phyloP scores from a whole-genome alignment of 1,139 yeast genomes.

The Suhomyces guaymorum region DNA sequence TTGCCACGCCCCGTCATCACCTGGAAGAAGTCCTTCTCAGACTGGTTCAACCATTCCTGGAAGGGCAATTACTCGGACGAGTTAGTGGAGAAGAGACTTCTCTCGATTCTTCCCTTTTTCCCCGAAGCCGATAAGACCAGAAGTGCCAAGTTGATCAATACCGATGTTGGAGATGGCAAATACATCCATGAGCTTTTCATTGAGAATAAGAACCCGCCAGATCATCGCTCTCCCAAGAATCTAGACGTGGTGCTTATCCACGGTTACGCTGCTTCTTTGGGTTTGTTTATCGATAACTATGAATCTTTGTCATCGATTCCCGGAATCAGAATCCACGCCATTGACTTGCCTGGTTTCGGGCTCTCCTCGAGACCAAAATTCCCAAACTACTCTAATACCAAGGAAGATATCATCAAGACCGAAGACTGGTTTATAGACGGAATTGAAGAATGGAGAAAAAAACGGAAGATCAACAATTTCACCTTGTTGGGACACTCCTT shows the following conservation, averaged over 20 bases:
- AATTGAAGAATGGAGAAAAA: conserved; percentile 79
- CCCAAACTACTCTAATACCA: conserved; percentile 35
- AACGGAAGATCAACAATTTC: conserved; percentile 56
- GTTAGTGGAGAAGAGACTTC: conserved; percentile 33
- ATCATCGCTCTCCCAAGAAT: conserved; percentile 10
- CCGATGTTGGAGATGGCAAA: conserved; percentile 28
- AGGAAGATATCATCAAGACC: conserved; percentile 40
- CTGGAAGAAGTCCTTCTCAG: conserved; percentile 36
- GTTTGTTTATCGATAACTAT: conserved; percentile 45
- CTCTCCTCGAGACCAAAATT: conserved; percentile 44
- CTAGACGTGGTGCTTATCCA: conserved; percentile 45
- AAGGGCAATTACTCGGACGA: conserved; percentile 25
- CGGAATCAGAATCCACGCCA: conserved; percentile 46
- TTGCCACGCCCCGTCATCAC: conserved; percentile 11
- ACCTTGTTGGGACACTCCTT: conserved; percentile 87
- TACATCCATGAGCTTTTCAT: conserved; percentile 61
- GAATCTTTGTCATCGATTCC: conserved; percentile 41
- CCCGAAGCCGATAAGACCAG: conserved; percentile 56
- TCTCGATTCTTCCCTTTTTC: conserved; percentile 56
- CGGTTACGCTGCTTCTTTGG: conserved; percentile 51
- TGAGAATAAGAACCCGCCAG: conserved; percentile 32
- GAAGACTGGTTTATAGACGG: conserved; percentile 80
- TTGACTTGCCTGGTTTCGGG: conserved; percentile 49
- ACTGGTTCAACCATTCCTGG: conserved; percentile 41
- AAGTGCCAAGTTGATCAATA: conserved; percentile 47